Base-by-base conservation (phyloP, 371 early-diverging fungal species). In the Actinomortierella wolfii region DNA sequence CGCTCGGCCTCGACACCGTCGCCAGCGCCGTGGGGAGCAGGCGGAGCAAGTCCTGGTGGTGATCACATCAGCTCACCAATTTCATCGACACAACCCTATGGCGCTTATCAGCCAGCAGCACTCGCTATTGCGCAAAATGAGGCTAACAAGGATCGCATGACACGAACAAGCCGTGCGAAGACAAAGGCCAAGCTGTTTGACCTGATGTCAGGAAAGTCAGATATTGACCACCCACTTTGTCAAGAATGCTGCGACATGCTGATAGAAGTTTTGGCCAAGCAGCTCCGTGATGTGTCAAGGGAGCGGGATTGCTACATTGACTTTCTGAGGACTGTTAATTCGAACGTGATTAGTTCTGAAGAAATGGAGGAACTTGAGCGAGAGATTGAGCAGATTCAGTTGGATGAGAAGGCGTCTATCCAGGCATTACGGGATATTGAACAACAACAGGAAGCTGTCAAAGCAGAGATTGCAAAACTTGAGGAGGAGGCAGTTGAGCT, bases 191-290 rank as follows among this genome's bases (percentile, higher is more conserved):
- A 85, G 23, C 66, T 92, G 20, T 91, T 91, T 76, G 88, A 89
- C 48, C 57, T 90, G 56, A 85, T 90, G 79, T 87, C 88, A 0
- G 81, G 84, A 3, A 82, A 83, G 59, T 85, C 91, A 3, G 85
- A 88, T 42, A 83, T 89, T 3, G 89, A 90, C 60, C 95, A 95
- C 59, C 94, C 95, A 13, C 82, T 95, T 73, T 97, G 97, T 70
- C 88, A 90, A 55, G 94, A 92, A 50, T 97, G 97, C 60, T 89
- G 92, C 1, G 94, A 94, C 54, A 83, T 89, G 68, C 62, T 94
- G 50, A 54, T 87, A 41, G 85, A 89, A 40, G 77, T 78, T 25
- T 76, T 97, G 54, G 87, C 89, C 52, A 86, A 86, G 53, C 85
- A 89, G 47, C 66, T 93, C 42, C 70, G 78, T 0, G 93, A 93